A percentile compares a stretch with the other conserved stretches of the same genome.
Conservation (phyloP, 1,284 basidiomycete species). For the Ganoderma multipileum region DNA sequence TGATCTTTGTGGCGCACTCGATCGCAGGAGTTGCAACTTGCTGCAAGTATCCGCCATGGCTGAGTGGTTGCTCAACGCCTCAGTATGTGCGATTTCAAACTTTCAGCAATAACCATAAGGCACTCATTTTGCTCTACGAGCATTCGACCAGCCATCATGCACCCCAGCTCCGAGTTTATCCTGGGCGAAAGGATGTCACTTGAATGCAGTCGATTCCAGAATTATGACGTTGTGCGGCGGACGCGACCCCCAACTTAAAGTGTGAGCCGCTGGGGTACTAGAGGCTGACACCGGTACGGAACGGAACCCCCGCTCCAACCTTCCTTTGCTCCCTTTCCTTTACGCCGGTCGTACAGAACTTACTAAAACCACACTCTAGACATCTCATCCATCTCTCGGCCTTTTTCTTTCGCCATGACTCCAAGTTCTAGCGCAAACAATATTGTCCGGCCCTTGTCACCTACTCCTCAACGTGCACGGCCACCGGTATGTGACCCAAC, state of each 20-base stretch:
- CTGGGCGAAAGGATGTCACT: background rate
- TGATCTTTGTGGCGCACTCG: conserved; percentile 1
- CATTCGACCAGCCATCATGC: too few relatives aligned
- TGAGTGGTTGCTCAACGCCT: background rate
- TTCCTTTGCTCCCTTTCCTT: background rate
- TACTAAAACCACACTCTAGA: background rate
- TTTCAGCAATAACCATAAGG: background rate
- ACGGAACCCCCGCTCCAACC: background rate
- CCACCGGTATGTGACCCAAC: background rate
- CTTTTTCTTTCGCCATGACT: background rate
- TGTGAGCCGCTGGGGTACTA: background rate
- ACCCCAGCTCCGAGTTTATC: background rate
- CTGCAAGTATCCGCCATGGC: background rate
- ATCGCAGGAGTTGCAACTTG: background rate
- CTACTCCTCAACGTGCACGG: background rate
- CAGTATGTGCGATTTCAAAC: background rate
- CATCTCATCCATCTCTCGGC: background rate
- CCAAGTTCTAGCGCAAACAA: background rate
- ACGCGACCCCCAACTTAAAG: background rate
- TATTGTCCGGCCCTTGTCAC: background rate
- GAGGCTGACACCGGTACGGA: background rate
- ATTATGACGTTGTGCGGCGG: conserved; percentile 2
- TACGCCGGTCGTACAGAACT: background rate
- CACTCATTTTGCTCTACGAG: background rate
- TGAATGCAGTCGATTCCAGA: background rate